A percentile compares a stretch with the other conserved stretches of the same genome.
Evolutionary conservation across 1,139 yeast genomes (phyloP).

Genomic region (Spathaspora sp.): DNA sequence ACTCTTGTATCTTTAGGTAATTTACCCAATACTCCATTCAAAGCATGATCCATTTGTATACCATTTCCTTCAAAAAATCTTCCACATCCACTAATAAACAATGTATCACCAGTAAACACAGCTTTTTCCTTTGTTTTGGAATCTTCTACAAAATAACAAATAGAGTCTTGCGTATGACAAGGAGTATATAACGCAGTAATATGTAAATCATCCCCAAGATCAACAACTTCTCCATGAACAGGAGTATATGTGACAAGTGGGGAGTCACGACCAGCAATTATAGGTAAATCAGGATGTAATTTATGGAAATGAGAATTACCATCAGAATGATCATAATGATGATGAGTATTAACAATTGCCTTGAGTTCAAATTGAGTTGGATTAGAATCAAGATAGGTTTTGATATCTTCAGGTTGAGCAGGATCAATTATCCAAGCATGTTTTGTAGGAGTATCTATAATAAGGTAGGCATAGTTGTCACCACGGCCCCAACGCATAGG

Average conservation of each 20-base stretch:
- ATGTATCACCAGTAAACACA: slow-evolving; percentile 93
- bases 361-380: slow-evolving; percentile 43
- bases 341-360: slow-evolving; percentile 92
- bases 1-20: slow-evolving; percentile 72
- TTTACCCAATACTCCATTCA: slow-evolving; percentile 55
- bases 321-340: slow-evolving; percentile 91
- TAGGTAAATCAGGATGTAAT: slow-evolving; percentile 53
- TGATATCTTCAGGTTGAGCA: slow-evolving; percentile 71
- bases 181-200: slow-evolving; percentile 92
- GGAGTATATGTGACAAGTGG: slow-evolving; percentile 72
- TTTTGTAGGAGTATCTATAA: slow-evolving; percentile 65
- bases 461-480: slow-evolving; percentile 82
- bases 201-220: slow-evolving; percentile 61
- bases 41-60: slow-evolving; percentile 70
- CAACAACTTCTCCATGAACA: slow-evolving; percentile 56
- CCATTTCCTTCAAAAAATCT: slow-evolving; percentile 93
- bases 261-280: slow-evolving; percentile 86
- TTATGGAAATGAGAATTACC: slow-evolving; percentile 62
- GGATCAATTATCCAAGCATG: slow-evolving; percentile 90
- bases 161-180: slow-evolving; percentile 95
- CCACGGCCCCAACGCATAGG: slow-evolving; percentile 97
- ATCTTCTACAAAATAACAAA: slow-evolving; percentile 80
- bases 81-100: slow-evolving; percentile 94
- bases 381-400: slow-evolving; percentile 22
- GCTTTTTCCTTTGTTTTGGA: slow-evolving; percentile 58